These are phyloP conservation scores for Platanus orientalis DNA, from an alignment of 164 flowering plant species.

Conservation along the genomic window DNA sequence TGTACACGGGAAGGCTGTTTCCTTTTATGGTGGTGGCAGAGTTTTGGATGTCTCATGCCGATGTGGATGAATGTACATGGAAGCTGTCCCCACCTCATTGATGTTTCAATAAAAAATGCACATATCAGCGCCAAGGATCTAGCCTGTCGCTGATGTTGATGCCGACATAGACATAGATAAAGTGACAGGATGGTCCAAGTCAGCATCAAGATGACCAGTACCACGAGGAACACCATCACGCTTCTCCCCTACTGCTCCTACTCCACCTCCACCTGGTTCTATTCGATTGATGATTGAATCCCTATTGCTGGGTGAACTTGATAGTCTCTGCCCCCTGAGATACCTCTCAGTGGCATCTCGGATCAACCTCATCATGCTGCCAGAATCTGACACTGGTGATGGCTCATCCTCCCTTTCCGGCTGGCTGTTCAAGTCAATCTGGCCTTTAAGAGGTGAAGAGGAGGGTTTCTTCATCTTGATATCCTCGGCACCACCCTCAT, in stretches of 20 bases:
- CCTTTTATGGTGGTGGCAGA: background rate
- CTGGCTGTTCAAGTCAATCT: constrained; percentile 73
- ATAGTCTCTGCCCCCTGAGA: constrained; percentile 24
- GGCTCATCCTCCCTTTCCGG: constrained; percentile 74
- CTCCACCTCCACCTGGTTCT: constrained; percentile 12
- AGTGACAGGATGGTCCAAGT: constrained; percentile 14
- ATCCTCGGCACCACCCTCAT: constrained; percentile 36
- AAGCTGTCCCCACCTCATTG: background rate
- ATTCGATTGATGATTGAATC: constrained; percentile 13
- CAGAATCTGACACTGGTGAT: constrained; percentile 47
- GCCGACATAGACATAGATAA: constrained; percentile 12
- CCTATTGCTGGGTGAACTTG: constrained; percentile 10
- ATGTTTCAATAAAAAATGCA: background rate
- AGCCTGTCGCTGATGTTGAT: constrained; percentile 16
- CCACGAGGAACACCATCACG: constrained; percentile 5
- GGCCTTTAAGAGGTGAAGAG: constrained; percentile 55
- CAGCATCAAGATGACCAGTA: no score
- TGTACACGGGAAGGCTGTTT: constrained; percentile 14
- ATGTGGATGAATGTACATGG: background rate
- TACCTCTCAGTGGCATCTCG: constrained; percentile 36
- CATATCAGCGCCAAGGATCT: background rate
- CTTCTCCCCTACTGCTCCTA: no score
- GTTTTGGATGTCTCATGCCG: background rate
- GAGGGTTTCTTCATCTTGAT: constrained; percentile 26
- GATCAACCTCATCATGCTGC: constrained; percentile 28